phyloP scores from a whole-genome alignment of 345 rosid species.

The Lepidium didymum region DNA sequence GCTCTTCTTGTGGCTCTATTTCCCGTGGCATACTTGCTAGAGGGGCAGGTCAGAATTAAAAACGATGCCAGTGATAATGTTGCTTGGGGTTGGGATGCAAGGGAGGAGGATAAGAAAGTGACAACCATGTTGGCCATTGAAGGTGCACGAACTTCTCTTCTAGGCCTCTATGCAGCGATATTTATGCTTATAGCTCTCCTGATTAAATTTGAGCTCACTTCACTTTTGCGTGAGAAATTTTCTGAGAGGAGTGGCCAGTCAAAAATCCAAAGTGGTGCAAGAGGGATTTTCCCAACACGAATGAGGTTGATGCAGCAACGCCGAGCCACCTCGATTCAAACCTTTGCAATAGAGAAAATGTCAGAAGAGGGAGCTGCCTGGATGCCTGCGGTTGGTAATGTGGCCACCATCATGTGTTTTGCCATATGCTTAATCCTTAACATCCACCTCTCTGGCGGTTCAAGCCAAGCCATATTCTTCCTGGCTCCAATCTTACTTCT shows the following conservation, averaged over 20 bases:
- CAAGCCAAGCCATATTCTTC: slow-evolving; percentile 92
- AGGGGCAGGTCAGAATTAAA: slow-evolving; percentile 89
- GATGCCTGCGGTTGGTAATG: slow-evolving; percentile 98
- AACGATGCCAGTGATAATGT: slow-evolving; percentile 48
- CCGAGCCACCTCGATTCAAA: slow-evolving; percentile 54
- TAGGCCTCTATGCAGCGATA: slow-evolving; percentile 92
- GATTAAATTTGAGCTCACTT: slow-evolving; percentile 87
- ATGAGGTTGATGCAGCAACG: slow-evolving; percentile 98
- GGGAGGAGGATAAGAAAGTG: slow-evolving; percentile 79
- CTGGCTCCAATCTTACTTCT: slow-evolving; percentile 91
- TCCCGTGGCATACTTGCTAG: slow-evolving; percentile 89
- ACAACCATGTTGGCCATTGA: slow-evolving; percentile 85
- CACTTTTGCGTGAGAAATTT: slow-evolving; percentile 82
- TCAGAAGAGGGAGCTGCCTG: slow-evolving; percentile 90
- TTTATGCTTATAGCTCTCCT: slow-evolving; percentile 96
- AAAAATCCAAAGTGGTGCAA: slow-evolving; percentile 43
- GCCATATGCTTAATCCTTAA: slow-evolving; percentile 92
- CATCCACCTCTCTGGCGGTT: slow-evolving; percentile 74
- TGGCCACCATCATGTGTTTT: slow-evolving; percentile 91
- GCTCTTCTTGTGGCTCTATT: slow-evolving; percentile 93
- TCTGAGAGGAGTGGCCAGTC: slow-evolving; percentile 56
- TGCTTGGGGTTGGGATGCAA: slow-evolving; percentile 45
- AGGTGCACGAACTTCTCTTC: slow-evolving; percentile 97
- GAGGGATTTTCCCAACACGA: slow-evolving; percentile 48
- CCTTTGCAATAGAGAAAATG: slow-evolving; percentile 85